Base-by-base conservation (phyloP, 345 rosid genomes). In the Carallia pectinifolia region DNA sequence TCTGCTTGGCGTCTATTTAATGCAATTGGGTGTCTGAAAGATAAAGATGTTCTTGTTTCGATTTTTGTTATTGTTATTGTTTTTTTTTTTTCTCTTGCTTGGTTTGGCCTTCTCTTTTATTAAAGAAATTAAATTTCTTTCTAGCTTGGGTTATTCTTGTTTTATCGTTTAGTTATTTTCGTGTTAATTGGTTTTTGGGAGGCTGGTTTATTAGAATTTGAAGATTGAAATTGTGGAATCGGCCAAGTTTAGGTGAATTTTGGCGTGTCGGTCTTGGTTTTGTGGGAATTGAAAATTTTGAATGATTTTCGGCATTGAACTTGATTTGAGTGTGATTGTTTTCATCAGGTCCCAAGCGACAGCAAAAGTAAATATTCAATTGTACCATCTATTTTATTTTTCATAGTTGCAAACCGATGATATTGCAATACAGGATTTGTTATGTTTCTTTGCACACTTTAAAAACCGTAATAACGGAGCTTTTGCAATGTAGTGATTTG, bases 91-190 rank as follows among this genome's bases (percentile, higher is more conserved):
- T 55, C 17, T 60, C 64, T 58, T 19, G 39, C 23, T 56, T 27
- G 31, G 16, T 56, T 56, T 27, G 5, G 29, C 31, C 17, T 8
- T 8, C 27, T 27, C 9, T 8, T 56, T 56, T 56, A 56, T 53
- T 18, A 15, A 55, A 30, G 10, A 44, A 5, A 33, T 75, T 62
- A 40, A 27, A 64, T 77, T 74, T 0, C 54, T 44, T 33, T 66
- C 36, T 6, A 71, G 53, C 66, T 66, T 12, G 29, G 48, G 65
- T 52, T 72, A 67, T 66, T 72, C 34, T 48, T 54, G 64, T 67
- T 58, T 70, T 44, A 48, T 38, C 68, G 58, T 63, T 52, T 37
- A 48, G 62, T 72, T 23, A 85, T 82, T 79, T 87, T 82, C 73
- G 73, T 81, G 65, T 19, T 34, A 6, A 23, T 74, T 39, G 55